Evolutionary conservation across 345 rosid species (phyloP).

Genomic region (Boechera retrofracta): DNA sequence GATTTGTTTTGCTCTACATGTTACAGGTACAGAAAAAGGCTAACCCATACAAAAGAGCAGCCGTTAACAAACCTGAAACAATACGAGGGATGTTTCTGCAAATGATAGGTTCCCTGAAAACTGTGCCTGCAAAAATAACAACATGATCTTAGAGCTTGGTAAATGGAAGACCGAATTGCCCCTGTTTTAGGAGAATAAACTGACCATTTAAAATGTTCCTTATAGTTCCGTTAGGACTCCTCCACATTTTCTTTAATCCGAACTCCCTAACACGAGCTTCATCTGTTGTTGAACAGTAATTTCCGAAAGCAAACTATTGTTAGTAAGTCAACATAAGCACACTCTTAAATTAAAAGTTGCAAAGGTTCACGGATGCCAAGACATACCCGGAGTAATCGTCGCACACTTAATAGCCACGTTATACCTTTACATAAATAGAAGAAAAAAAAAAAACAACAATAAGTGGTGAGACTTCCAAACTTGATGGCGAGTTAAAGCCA

Average conservation of each 20-base stretch:
- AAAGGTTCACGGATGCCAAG: constrained; percentile 9
- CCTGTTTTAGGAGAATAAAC: constrained; percentile 31
- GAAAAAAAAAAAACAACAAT: neutral
- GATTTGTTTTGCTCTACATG: constrained; percentile 3
- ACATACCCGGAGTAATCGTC: constrained; percentile 64
- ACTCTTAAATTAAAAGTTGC: neutral
- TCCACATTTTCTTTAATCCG: constrained; percentile 87
- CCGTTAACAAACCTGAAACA: constrained; percentile 63
- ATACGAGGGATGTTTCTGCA: constrained; percentile 82
- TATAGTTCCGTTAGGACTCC: constrained; percentile 94
- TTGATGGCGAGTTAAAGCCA: neutral
- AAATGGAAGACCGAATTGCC: neutral
- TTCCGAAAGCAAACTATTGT: constrained; percentile 1
- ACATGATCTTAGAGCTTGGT: constrained; percentile 11
- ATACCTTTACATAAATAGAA: constrained; percentile 43
- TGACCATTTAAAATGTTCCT: constrained; percentile 89
- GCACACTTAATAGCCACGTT: constrained; percentile 74
- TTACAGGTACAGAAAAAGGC: constrained; percentile 13
- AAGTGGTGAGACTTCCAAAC: neutral
- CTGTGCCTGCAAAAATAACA: constrained; percentile 65
- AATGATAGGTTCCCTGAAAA: constrained; percentile 89
- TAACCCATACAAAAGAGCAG: constrained; percentile 21
- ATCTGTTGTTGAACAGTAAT: constrained; percentile 51
- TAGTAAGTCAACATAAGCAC: constrained; percentile 2
- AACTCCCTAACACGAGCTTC: constrained; percentile 89